Base-by-base conservation (phyloP, 768 basidiomycete species). In the Paxillus involutus region DNA sequence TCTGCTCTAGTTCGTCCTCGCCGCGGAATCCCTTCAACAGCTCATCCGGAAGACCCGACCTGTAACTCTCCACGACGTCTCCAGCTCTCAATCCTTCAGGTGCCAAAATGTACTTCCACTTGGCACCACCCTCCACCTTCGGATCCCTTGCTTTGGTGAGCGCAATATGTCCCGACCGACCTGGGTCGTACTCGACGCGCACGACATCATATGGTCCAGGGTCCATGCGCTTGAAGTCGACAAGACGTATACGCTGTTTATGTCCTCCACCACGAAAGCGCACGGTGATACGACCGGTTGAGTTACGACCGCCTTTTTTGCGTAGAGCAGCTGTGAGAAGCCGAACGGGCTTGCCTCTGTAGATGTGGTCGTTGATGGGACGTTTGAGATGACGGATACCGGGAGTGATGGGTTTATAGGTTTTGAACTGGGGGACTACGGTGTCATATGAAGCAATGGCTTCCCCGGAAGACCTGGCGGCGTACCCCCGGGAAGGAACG, bases 101-200 rank as follows among this genome's bases (percentile, higher is more conserved):
- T 2, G 97, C 94, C 43, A 98, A 75, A 64, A 99, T 94, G 68
- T 99, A 99, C 64, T 85, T 89, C 85, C 89, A 96, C 62, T 75
- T 79, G 56, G 80, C 75, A 55, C 53, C 69, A 1, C 83, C 88
- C 56, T 79, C 75, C 32, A 81, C 77, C 9, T 66, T 67, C 4
- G 77, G 68, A 59, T 84, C 76, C 47, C 86, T 77, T 65, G 83
- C 86, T 66, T 79, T 79, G 65, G 98, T 67, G 55, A 99, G 80
- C 2, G 97, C 96, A 65, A 99, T 96, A 69, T 99, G 97, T 7
- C 91, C 93, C 35, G 87, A 90, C 42, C 97, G 81, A 4, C 90
- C 90, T 0, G 97, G 97, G 75, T 98, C 97, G 65, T 96, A 99
- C 74, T 98, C 97, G 60, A 99, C 91, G 44, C 97, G 82, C 4